A percentile compares a stretch with the other conserved stretches of the same genome.
These are phyloP conservation scores for Geotrichum europaeum DNA, from an alignment of 1,139 yeast genomes.

Conservation along the genomic window DNA sequence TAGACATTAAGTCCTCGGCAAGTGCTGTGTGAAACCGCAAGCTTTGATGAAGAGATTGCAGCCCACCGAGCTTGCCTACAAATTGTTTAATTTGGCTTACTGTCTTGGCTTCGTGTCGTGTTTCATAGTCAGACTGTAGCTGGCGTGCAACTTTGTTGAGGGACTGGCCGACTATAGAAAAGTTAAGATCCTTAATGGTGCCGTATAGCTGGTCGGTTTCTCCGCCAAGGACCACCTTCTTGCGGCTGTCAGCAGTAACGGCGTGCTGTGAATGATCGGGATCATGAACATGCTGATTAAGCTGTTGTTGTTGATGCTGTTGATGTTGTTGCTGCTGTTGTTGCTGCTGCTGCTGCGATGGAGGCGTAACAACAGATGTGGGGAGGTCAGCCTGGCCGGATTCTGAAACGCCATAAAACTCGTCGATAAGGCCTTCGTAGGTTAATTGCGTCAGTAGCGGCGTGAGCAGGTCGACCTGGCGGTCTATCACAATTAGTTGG, in stretches of 20 bases:
- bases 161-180: constrained; percentile 70
- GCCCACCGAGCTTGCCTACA: constrained; percentile 61
- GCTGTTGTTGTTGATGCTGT: constrained; percentile 8
- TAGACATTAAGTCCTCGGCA: constrained; percentile 60
- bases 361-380: constrained; percentile 27
- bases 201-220: constrained; percentile 40
- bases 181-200: constrained; percentile 60
- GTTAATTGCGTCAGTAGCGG: constrained; percentile 71
- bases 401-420: constrained; percentile 49
- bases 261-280: constrained; percentile 4
- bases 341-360: constrained; percentile 8
- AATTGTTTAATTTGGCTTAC: constrained; percentile 64
- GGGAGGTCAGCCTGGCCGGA: constrained; percentile 44
- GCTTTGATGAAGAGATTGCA: constrained; percentile 62
- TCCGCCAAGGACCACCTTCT: constrained; percentile 36
- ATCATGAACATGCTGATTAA: constrained; percentile 2
- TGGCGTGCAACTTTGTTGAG: constrained; percentile 66
- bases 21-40: constrained; percentile 70
- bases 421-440: constrained; percentile 78
- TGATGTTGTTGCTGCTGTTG: constrained; percentile 13
- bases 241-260: constrained; percentile 16
- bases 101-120: constrained; percentile 52
- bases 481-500: constrained; percentile 63
- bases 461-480: constrained; percentile 67
- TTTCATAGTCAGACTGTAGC: constrained; percentile 64